Conservation (phyloP, 495 filamentous ascomycete species). For the Cryomyces antarcticus region DNA sequence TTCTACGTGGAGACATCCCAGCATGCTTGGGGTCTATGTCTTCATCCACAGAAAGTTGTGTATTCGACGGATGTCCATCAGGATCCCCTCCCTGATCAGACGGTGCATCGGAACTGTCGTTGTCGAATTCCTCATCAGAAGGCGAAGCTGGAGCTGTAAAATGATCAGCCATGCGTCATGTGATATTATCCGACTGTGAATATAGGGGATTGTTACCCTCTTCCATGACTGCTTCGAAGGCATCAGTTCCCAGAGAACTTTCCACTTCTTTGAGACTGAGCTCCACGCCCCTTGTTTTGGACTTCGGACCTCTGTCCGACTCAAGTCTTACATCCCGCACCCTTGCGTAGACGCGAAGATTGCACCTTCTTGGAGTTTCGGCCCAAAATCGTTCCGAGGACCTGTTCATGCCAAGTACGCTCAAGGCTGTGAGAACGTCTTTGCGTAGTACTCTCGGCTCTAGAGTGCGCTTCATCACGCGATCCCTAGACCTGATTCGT, state of each 20-base stretch:
- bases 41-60: not conserved
- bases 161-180: too few species aligned
- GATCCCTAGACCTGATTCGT: slow-evolving; percentile 21
- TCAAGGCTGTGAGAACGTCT: not conserved
- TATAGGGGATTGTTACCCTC: not conserved
- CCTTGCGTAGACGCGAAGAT: not conserved
- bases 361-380: not conserved
- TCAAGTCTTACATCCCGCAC: not conserved
- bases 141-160: too few species aligned
- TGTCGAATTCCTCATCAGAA: not conserved
- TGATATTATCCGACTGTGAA: too few species aligned
- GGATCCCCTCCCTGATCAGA: not conserved
- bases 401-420: not conserved
- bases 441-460: not conserved
- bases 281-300: not conserved
- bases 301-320: not conserved
- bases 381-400: not conserved
- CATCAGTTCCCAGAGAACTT: not conserved
- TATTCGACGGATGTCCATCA: not conserved
- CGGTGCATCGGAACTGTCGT: not conserved
- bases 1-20: not conserved
- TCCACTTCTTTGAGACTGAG: not conserved
- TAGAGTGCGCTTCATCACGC: not conserved
- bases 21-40: not conserved
- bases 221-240: not conserved